These are phyloP conservation scores for Tripidium arundinaceum DNA, from an alignment of 202 grass and related monocot species.

Conservation along the genomic window DNA sequence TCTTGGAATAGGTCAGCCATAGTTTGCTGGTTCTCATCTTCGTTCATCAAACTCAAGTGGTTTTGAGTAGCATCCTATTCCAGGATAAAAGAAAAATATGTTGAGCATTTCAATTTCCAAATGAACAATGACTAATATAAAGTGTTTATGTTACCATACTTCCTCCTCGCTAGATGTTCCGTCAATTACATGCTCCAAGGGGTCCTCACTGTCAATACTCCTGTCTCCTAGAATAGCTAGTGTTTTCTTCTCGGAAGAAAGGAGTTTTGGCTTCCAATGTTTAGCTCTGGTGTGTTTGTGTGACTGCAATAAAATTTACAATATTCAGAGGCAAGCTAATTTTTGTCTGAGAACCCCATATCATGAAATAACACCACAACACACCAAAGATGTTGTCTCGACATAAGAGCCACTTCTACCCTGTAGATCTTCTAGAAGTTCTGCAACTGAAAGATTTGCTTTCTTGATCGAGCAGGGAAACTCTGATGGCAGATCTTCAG, in stretches of 20 bases:
- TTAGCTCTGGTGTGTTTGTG: conserved; percentile 39
- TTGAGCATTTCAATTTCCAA: conserved; percentile 9
- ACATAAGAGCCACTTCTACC: conserved; percentile 47
- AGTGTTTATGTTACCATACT: conserved; percentile 41
- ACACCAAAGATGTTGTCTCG: conserved; percentile 46
- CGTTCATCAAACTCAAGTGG: conserved; percentile 42
- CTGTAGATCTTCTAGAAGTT: conserved; percentile 80
- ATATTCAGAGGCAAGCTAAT: conserved; percentile 25
- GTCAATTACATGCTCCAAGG: conserved; percentile 55
- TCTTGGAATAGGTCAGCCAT: conserved; percentile 92
- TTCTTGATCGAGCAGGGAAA: conserved; percentile 32
- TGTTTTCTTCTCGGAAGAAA: conserved; percentile 41
- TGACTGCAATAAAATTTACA: conserved; percentile 38
- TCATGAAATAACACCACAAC: conserved; percentile 22
- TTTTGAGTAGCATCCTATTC: conserved; percentile 58
- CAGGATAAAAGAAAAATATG: conserved; percentile 28
- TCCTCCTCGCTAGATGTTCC: conserved; percentile 77
- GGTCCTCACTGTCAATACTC: conserved; percentile 59
- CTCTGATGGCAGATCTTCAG: conserved; percentile 42
- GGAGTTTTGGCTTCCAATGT: conserved; percentile 34
- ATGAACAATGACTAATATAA: not conserved
- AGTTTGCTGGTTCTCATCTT: conserved; percentile 59
- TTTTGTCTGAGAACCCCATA: conserved; percentile 21
- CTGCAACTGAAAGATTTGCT: conserved; percentile 58
- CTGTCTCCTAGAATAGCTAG: conserved; percentile 45